Evolutionary conservation across 306 rosid genomes (phyloP), one percentile per base, ranked within the genome.

Genomic region (Calophaca sinica): DNA sequence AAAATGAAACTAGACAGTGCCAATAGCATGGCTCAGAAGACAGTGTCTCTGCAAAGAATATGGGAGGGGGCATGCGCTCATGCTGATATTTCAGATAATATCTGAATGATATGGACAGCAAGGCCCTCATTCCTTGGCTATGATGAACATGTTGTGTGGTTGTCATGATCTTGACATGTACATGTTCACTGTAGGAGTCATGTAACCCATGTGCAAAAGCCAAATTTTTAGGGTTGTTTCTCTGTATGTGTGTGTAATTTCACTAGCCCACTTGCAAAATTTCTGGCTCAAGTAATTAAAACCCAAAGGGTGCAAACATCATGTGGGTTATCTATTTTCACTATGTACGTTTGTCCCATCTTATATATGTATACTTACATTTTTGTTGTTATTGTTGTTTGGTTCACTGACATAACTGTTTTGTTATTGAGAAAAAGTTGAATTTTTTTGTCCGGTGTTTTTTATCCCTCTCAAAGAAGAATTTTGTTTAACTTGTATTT

Each of bases 181-280:
- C 90, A 81, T 76, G 73, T 76, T 81, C 70, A 74, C 72, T 53
- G 59, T 52, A 73, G 28, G 54, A 62, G 83, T 66, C 66, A 75
- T 79, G 83, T 2, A 70, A 60, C 66, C 87, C 98, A 93, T 89
- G 98, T 93, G 97, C 93, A 36, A 93, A 93, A 88, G 89, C 93
- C 97, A 83, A 76, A 0, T 31, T 88, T 85, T 55, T 58, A 81
- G 90, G 87, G 84, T 20, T 72, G 6, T 83, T 75, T 70, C 82
- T 80, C 62, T 82, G 52, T 80, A 55, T 62, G 58, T 74, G 45
- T 53, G 51, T 55, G 9, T 59, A 67, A 69, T 51, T 52, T 49
- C 36, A 0, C 36, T 46, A 59, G 3, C 57, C 76, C 62, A 72
- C 67, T 70, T 39, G 9, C 20, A 41, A 41, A 3, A 28, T 13